Conservation (phyloP, 805 yeast genomes). For the Kodamaea lidongshanica region DNA sequence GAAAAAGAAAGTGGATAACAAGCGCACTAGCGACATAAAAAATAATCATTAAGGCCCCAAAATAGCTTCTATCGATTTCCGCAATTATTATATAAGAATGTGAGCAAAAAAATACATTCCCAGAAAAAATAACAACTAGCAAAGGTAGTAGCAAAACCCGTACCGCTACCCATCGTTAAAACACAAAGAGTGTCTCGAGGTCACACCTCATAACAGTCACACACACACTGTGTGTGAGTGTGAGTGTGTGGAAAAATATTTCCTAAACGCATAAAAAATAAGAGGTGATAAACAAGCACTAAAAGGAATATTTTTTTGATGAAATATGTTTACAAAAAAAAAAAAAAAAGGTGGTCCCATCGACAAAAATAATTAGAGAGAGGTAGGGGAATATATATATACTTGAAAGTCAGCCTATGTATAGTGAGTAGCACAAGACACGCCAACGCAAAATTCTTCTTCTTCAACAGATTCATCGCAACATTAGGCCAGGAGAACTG, state of each 20-base stretch:
- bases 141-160: slow-evolving; percentile 1
- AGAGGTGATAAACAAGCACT: background rate
- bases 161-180: background rate
- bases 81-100: background rate
- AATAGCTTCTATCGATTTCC: background rate
- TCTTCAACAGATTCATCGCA: background rate
- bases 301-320: background rate
- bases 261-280: background rate
- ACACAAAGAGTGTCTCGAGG: slow-evolving; percentile 1
- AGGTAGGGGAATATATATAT: slow-evolving; percentile 3
- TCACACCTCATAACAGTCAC: background rate
- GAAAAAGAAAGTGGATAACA: no score
- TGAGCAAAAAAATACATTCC: slow-evolving; percentile 2
- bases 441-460: background rate
- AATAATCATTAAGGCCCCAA: background rate
- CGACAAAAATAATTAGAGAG: slow-evolving; percentile 5
- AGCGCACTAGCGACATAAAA: slow-evolving; percentile 3
- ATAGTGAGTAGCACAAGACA: slow-evolving; percentile 1
- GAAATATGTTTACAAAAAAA: background rate
- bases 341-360: slow-evolving; percentile 6
- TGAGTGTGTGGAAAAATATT: no score
- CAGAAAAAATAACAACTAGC: background rate
- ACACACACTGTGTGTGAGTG: background rate
- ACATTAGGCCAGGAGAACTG: slow-evolving; percentile 1
- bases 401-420: slow-evolving; percentile 1